Evolutionary conservation across 208 protist genomes (phyloP).

Genomic region (Acanthamoeba lenticulata): DNA sequence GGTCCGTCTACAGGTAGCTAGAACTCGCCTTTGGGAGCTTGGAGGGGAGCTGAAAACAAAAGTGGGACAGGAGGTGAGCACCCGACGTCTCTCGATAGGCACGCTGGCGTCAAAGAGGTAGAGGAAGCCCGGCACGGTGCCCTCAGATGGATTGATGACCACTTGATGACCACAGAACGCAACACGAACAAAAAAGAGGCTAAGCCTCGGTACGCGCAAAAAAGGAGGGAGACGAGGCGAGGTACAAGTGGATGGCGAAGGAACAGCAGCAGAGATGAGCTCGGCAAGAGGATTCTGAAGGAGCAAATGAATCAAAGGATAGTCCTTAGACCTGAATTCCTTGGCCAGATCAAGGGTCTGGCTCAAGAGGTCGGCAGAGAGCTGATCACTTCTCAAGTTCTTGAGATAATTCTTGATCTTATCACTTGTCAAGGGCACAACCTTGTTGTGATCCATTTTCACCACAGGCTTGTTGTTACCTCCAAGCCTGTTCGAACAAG

Average conservation of each 20-base stretch:
- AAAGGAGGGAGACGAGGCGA: not conserved
- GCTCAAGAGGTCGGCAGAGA: conserved; percentile 50
- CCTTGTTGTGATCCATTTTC: conserved; percentile 60
- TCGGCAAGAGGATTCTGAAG: conserved; percentile 63
- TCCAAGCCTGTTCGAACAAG: no score
- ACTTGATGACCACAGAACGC: not conserved
- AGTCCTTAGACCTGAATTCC: conserved; percentile 67
- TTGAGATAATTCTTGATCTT: conserved; percentile 66
- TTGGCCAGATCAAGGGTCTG: conserved; percentile 64
- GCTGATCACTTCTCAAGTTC: conserved; percentile 37
- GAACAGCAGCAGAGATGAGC: conserved; percentile 58
- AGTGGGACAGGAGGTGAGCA: no score
- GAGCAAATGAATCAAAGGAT: conserved; percentile 63
- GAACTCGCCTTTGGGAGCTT: no score
- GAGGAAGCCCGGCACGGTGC: not conserved
- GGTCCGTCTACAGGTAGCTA: no score
- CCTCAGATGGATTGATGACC: not conserved
- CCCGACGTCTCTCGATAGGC: conserved; percentile 42
- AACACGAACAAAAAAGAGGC: not conserved
- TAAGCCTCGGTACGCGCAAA: not conserved
- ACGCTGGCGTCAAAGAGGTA: conserved; percentile 59
- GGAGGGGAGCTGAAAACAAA: no score
- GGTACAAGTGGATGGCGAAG: conserved; percentile 1
- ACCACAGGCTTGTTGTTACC: not conserved
- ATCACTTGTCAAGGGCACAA: conserved; percentile 11